phyloP scores from a whole-genome alignment of 208 protist species.

The Porcisia deanei region DNA sequence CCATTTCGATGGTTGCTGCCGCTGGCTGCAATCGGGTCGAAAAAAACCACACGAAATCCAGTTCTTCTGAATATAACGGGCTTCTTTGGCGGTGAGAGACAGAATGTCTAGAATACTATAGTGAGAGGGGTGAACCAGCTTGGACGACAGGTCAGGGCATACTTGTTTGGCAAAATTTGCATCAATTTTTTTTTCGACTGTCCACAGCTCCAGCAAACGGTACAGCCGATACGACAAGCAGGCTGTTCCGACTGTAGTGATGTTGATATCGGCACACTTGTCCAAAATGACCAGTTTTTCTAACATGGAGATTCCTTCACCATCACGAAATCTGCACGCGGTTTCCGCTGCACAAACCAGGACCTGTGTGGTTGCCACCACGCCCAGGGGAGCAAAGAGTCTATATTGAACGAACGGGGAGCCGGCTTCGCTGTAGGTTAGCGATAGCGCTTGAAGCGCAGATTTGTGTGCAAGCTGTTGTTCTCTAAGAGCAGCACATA shows the following conservation, averaged over 20 bases:
- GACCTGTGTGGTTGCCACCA: not conserved
- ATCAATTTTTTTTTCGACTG: not conserved
- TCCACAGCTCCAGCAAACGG: constrained; percentile 13
- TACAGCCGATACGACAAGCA: constrained; percentile 28
- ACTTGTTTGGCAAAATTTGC: constrained; percentile 6
- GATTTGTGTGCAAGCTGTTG: constrained; percentile 12
- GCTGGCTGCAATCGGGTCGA: not conserved
- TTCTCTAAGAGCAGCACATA: constrained; percentile 22
- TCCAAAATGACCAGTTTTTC: constrained; percentile 34
- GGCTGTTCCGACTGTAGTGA: not conserved
- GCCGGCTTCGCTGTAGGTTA: not conserved
- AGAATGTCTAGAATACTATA: constrained; percentile 22
- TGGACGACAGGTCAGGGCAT: constrained; percentile 18
- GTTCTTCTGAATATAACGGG: constrained; percentile 16
- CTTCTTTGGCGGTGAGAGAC: constrained; percentile 14
- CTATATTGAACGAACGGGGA: constrained; percentile 8
- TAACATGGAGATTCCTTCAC: constrained; percentile 21
- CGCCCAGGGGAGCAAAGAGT: constrained; percentile 22
- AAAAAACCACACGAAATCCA: constrained; percentile 10
- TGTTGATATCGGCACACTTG: constrained; percentile 12
- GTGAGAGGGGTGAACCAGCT: constrained; percentile 31
- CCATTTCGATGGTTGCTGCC: not conserved
- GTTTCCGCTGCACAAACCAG: constrained; percentile 16
- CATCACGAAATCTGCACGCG: constrained; percentile 12
- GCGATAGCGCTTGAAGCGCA: not conserved